phyloP scores from a whole-genome alignment of 1,284 basidiomycete genomes.

The Anthracocystis setariae region DNA sequence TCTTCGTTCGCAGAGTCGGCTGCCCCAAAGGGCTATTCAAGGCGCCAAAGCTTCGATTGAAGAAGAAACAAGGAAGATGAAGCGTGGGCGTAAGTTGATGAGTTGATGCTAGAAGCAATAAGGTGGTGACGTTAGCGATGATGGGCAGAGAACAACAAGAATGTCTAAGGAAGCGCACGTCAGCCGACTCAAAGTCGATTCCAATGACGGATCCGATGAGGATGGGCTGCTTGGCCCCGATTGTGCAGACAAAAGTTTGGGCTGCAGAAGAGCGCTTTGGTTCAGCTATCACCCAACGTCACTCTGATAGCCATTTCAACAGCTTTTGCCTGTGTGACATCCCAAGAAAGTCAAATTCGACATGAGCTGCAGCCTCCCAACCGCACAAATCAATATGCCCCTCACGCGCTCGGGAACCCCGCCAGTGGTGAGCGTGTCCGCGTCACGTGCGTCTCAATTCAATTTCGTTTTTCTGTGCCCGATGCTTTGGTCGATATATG shows the following conservation, averaged over 20 bases:
- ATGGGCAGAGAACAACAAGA: too few species aligned
- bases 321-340: too few species aligned
- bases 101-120: too few species aligned
- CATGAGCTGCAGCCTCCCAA: neutral
- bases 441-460: conserved; percentile 22
- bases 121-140: too few species aligned
- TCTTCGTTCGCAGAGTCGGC: too few species aligned
- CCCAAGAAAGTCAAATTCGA: neutral
- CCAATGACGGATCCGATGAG: conserved; percentile 13
- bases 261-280: neutral
- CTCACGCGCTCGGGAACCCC: conserved; percentile 14
- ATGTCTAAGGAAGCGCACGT: conserved; percentile 3
- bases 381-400: conserved; percentile 9
- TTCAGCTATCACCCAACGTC: too few species aligned
- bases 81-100: too few species aligned
- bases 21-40: too few species aligned
- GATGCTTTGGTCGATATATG: neutral
- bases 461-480: neutral
- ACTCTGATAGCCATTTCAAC: too few species aligned
- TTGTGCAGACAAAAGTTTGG: neutral
- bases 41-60: too few species aligned
- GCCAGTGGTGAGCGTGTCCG: conserved; percentile 13
- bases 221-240: neutral
- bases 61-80: too few species aligned
- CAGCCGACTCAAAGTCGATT: conserved; percentile 13